Conservation (phyloP, 2,329 filamentous ascomycete genomes). For the Elsinoe perseae region DNA sequence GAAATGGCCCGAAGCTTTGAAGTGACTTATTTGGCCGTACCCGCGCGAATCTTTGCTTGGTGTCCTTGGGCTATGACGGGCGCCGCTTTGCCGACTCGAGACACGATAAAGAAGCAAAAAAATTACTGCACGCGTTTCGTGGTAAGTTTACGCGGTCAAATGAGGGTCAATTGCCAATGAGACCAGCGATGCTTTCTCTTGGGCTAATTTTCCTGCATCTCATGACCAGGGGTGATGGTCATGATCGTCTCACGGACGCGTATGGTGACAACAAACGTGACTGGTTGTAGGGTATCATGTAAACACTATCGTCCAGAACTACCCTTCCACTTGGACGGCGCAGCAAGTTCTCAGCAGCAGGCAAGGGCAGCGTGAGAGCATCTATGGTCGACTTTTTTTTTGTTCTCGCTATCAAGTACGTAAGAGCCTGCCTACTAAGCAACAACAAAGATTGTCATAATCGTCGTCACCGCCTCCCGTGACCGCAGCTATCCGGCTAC, state of each 20-base stretch:
- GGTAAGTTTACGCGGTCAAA: not conserved
- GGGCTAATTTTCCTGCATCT: constrained; percentile 4
- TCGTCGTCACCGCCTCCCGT: not conserved
- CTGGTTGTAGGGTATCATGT: not conserved
- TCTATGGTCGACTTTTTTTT: not conserved
- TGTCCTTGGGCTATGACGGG: too few species aligned
- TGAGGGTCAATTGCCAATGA: constrained; percentile 6
- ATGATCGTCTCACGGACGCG: constrained; percentile 1
- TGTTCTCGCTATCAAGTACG: not conserved
- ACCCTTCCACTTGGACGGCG: too few species aligned
- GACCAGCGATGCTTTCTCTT: not conserved
- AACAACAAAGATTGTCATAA: constrained; percentile 6
- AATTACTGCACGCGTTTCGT: not conserved
- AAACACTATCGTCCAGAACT: not conserved
- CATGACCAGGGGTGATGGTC: constrained; percentile 2
- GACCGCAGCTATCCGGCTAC: constrained; percentile 2
- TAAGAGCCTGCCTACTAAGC: constrained; percentile 1
- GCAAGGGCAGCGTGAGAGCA: too few species aligned
- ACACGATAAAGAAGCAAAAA: constrained; percentile 5
- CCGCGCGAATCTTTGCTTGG: too few species aligned
- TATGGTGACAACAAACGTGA: not conserved
- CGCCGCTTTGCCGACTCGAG: not conserved
- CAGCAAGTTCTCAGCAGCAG: too few species aligned
- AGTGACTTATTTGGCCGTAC: too few species aligned
- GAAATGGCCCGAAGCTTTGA: constrained; percentile 5